Evolutionary conservation across 306 rosid genomes (phyloP), one percentile per base, ranked within the genome.

Genomic region (Quercus ilex): DNA sequence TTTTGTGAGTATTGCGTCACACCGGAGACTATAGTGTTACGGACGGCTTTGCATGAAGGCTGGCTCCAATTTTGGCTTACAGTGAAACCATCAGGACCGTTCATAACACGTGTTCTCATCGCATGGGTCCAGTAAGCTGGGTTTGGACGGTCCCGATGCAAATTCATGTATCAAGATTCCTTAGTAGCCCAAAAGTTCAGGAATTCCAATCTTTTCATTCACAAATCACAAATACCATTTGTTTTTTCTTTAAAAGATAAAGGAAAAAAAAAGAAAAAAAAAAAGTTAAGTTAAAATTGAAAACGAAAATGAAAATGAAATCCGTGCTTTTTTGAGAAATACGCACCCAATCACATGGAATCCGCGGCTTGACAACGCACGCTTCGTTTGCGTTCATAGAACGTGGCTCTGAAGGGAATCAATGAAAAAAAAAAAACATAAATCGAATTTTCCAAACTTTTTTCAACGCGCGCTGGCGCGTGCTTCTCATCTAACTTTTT

Each of bases 311-410:
- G 46, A 41, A 41, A 38, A 38, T 41, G 46, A 56, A 70, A 13
- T 78, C 23, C 67, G 30, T 2, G 25, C 28, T 71, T 65, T 73
- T 17, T 9, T 57, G 68, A 58, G 15, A 67, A 59, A 65, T 20
- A 78, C 78, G 63, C 80, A 72, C 74, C 83, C 79, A 33, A 58
- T 86, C 81, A 82, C 89, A 70, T 56, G 89, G 77, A 73, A 80
- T 82, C 78, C 62, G 77, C 78, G 77, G 77, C 69, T 81, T 82
- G 82, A 81, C 86, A 82, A 67, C 85, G 83, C 86, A 82, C 55
- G 78, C 19, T 28, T 69, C 84, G 60, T 75, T 63, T 28, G 69
- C 84, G 69, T 75, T 63, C 58, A 31, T 11, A 21, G 81, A 82
- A 82, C 77, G 85, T 82, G 86, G 86, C 82, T 55, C 82, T 55